Conservation (phyloP, 2,329 filamentous ascomycete species). For the Cryphonectria carpinicola region DNA sequence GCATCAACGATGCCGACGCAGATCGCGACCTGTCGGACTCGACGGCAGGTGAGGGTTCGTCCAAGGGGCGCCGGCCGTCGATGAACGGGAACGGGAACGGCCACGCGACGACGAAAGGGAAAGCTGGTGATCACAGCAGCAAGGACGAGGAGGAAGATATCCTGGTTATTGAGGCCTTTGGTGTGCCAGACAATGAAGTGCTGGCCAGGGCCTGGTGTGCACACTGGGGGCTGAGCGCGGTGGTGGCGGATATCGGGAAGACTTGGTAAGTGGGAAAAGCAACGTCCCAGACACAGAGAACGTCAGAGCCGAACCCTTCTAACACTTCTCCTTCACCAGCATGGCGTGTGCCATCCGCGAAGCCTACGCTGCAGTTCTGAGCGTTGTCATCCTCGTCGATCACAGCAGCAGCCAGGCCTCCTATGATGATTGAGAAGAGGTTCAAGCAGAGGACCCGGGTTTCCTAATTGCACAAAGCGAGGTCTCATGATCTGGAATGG, state of each 20-base stretch:
- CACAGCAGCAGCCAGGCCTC: conserved; percentile 46
- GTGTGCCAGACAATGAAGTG: conserved; percentile 75
- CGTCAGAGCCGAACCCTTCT: neutral
- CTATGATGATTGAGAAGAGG: conserved; percentile 40
- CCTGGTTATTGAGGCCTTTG: conserved; percentile 73
- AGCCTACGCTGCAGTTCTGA: conserved; percentile 74
- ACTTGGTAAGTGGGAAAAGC: conserved; percentile 59
- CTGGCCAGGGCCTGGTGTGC: conserved; percentile 77
- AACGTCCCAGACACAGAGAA: no score
- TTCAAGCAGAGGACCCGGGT: neutral
- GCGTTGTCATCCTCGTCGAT: conserved; percentile 71
- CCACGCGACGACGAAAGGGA: conserved; percentile 21
- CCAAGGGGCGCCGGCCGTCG: conserved; percentile 17
- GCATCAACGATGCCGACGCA: neutral
- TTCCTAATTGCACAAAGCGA: neutral
- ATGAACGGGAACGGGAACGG: conserved; percentile 12
- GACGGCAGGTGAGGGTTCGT: conserved; percentile 26
- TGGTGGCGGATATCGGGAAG: conserved; percentile 69
- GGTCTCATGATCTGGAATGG: conserved; percentile 6
- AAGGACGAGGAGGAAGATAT: conserved; percentile 66
- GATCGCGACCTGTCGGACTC: conserved; percentile 24
- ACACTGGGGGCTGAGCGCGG: conserved; percentile 72
- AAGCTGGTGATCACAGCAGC: conserved; percentile 36
- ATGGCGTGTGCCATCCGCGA: conserved; percentile 76
- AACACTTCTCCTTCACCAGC: conserved; percentile 41